Percentiles rank a stretch among this genome's conserved stretches.
Evolutionary conservation across 176 grass and related monocot species (phyloP).

Genomic region (Neostapfia colusana): DNA sequence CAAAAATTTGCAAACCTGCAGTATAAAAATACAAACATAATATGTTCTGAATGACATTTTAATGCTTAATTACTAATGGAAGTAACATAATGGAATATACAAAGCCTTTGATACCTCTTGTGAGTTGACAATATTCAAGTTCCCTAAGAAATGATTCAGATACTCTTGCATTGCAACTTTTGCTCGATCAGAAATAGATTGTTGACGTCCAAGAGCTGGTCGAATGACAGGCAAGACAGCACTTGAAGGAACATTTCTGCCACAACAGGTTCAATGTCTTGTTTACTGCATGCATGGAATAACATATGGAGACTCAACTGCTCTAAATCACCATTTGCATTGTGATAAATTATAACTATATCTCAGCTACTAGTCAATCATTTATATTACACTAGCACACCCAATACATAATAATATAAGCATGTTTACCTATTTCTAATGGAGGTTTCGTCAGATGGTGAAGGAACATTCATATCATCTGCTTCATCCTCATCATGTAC

Average conservation of each 20-base stretch:
- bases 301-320: slow-evolving; percentile 61
- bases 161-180: slow-evolving; percentile 97
- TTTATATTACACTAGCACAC: slow-evolving; percentile 14
- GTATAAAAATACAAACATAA: slow-evolving; percentile 5
- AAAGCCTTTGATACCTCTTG: slow-evolving; percentile 62
- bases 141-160: slow-evolving; percentile 92
- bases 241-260: slow-evolving; percentile 99
- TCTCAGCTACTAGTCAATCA: slow-evolving; percentile 8
- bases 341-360: slow-evolving; percentile 38
- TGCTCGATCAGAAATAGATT: slow-evolving; percentile 88
- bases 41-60: slow-evolving; percentile 1
- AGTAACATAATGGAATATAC: background rate
- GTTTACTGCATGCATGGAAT: slow-evolving; percentile 63
- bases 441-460: slow-evolving; percentile 68
- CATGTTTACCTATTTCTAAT: slow-evolving; percentile 76
- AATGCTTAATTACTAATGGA: slow-evolving; percentile 23
- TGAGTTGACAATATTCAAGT: slow-evolving; percentile 98
- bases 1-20: slow-evolving; percentile 97
- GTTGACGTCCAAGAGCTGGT: slow-evolving; percentile 84
- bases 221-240: slow-evolving; percentile 94
- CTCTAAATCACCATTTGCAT: slow-evolving; percentile 42
- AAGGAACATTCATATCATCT: slow-evolving; percentile 76
- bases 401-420: slow-evolving; percentile 9
- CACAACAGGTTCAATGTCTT: slow-evolving; percentile 58
- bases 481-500: slow-evolving; percentile 94